Evolutionary conservation across 176 grass and related monocot species (phyloP).

Genomic region (Oryza meridionalis): DNA sequence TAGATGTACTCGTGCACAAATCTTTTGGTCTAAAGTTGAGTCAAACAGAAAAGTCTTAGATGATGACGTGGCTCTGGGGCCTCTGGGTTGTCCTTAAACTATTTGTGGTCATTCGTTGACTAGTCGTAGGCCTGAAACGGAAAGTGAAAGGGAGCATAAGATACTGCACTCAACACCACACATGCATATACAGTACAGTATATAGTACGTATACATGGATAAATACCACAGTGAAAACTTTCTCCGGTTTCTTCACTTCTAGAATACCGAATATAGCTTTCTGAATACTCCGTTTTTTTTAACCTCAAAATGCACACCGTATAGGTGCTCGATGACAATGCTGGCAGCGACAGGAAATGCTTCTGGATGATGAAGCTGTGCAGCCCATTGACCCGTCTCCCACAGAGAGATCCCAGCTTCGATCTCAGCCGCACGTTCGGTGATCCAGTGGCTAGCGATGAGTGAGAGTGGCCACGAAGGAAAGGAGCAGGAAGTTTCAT

Average conservation of each 20-base stretch:
- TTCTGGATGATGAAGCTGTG: neutral
- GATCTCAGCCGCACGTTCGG: neutral
- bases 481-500: neutral
- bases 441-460: neutral
- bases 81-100: neutral
- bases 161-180: neutral
- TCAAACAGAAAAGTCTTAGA: neutral
- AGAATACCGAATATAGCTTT: neutral
- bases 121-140: neutral
- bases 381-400: slow-evolving; percentile 11
- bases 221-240: neutral
- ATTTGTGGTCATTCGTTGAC: neutral
- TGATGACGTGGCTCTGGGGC: neutral
- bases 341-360: neutral
- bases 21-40: neutral
- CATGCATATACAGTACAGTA: neutral
- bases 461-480: neutral
- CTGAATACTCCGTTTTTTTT: neutral
- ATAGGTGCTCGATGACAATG: neutral
- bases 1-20: neutral
- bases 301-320: neutral
- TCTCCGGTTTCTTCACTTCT: neutral
- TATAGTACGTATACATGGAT: neutral
- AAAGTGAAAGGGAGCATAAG: neutral
- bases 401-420: neutral